These are phyloP conservation scores for Phytophthora litchii DNA, from an alignment of 352 stramenopile genomes.

Conservation along the genomic window DNA sequence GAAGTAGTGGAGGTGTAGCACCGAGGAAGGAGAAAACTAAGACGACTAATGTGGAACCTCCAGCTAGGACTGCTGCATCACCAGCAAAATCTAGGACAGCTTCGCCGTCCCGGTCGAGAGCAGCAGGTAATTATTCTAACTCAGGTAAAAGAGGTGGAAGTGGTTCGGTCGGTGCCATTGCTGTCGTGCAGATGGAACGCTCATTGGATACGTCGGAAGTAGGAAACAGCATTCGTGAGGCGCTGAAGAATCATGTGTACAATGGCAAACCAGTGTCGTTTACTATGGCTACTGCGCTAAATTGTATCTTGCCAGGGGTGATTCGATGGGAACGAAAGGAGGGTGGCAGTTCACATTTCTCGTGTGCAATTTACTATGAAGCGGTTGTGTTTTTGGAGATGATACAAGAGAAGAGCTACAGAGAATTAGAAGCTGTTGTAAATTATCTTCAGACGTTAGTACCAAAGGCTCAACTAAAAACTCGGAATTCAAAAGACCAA, in stretches of 20 bases:
- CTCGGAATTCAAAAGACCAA: constrained; percentile 5
- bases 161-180: constrained; percentile 17
- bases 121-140: background rate
- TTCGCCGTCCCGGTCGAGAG: constrained; percentile 5
- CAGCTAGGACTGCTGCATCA: background rate
- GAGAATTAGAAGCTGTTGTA: constrained; percentile 37
- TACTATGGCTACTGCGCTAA: constrained; percentile 38
- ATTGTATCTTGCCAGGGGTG: constrained; percentile 34
- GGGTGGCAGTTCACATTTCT: constrained; percentile 14
- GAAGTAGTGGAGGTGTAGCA: background rate
- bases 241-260: constrained; percentile 55
- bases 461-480: constrained; percentile 2
- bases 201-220: constrained; percentile 42
- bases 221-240: constrained; percentile 42
- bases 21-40: constrained; percentile 7
- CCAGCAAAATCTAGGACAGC: constrained; percentile 4
- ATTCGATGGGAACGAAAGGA: constrained; percentile 47
- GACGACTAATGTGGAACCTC: background rate
- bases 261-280: constrained; percentile 58
- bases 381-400: constrained; percentile 48
- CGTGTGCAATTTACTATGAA: constrained; percentile 49
- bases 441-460: constrained; percentile 37
- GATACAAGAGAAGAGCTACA: constrained; percentile 44
- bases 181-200: constrained; percentile 51
- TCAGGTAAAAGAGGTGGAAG: background rate